phyloP scores from a whole-genome alignment of 31 red algal genomes.

The Endocladia muricata region DNA sequence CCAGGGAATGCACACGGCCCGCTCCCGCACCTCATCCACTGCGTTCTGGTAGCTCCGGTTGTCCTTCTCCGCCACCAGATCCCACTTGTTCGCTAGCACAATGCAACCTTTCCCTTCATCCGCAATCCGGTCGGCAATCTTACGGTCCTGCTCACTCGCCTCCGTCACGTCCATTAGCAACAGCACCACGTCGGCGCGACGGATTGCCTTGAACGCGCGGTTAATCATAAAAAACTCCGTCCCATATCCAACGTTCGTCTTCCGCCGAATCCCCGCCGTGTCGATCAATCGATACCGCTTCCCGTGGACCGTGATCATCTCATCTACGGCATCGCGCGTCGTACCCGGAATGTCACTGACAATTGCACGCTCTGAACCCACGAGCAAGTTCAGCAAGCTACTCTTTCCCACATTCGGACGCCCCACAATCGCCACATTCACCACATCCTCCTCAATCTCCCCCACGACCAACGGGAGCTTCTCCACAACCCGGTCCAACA shows the following conservation, averaged over 20 bases:
- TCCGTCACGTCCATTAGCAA: slow-evolving; percentile 83
- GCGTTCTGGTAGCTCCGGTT: slow-evolving; percentile 66
- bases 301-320: slow-evolving; percentile 51
- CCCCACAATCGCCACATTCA: slow-evolving; percentile 94
- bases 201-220: slow-evolving; percentile 94
- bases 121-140: slow-evolving; percentile 86
- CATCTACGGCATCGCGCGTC: slow-evolving; percentile 94
- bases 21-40: slow-evolving; percentile 42
- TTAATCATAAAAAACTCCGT: slow-evolving; percentile 99
- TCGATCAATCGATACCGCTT: slow-evolving; percentile 85
- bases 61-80: slow-evolving; percentile 77
- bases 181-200: slow-evolving; percentile 85
- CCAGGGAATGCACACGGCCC: slow-evolving; percentile 72
- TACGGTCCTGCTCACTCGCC: slow-evolving; percentile 78
- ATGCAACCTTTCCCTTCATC: slow-evolving; percentile 88
- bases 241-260: slow-evolving; percentile 75
- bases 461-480: slow-evolving; percentile 40
- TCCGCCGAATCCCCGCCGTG: slow-evolving; percentile 98
- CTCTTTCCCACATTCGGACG: slow-evolving; percentile 97
- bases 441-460: slow-evolving; percentile 48
- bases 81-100: slow-evolving; percentile 96
- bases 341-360: slow-evolving; percentile 97
- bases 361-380: slow-evolving; percentile 63
- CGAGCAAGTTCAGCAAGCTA: slow-evolving; percentile 77
- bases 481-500: slow-evolving; percentile 75